Percentiles rank a stretch among this genome's conserved stretches.
phyloP scores from a whole-genome alignment of 768 basidiomycete genomes.

The Lactarius trivialis region DNA sequence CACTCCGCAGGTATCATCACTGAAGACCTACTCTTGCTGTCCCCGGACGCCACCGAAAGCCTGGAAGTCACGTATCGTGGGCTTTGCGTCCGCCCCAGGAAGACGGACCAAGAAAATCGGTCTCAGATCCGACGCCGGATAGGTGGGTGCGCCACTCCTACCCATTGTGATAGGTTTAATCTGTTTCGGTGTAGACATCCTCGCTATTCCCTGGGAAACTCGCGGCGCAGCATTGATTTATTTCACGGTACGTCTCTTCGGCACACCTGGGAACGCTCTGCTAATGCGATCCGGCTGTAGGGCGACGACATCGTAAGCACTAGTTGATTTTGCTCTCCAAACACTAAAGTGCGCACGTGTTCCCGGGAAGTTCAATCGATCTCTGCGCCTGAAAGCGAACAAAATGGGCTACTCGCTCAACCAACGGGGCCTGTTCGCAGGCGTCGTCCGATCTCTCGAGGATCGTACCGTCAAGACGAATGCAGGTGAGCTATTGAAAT shows the following conservation, averaged over 20 bases:
- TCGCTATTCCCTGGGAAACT: slow-evolving; percentile 71
- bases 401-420: slow-evolving; percentile 80
- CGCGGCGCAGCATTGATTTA: slow-evolving; percentile 87
- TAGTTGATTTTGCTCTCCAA: not conserved
- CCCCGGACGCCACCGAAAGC: slow-evolving; percentile 51
- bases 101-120: slow-evolving; percentile 26
- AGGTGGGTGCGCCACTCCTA: slow-evolving; percentile 30
- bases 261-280: not conserved
- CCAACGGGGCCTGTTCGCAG: slow-evolving; percentile 73
- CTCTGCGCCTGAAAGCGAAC: slow-evolving; percentile 78
- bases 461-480: slow-evolving; percentile 55
- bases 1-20: slow-evolving; percentile 59
- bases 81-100: slow-evolving; percentile 40
- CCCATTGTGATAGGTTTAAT: not conserved
- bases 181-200: slow-evolving; percentile 46
- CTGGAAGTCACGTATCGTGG: slow-evolving; percentile 81
- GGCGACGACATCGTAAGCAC: slow-evolving; percentile 81
- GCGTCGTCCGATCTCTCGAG: slow-evolving; percentile 63
- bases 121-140: slow-evolving; percentile 60
- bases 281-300: slow-evolving; percentile 29
- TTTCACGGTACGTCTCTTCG: slow-evolving; percentile 58
- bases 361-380: slow-evolving; percentile 72
- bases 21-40: slow-evolving; percentile 71
- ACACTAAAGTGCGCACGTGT: not conserved
- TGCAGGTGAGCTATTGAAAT: slow-evolving; percentile 38